A percentile compares a stretch with the other conserved stretches of the same genome.
phyloP scores from a whole-genome alignment of 352 stramenopile species.

The Pythium phragmitis region DNA sequence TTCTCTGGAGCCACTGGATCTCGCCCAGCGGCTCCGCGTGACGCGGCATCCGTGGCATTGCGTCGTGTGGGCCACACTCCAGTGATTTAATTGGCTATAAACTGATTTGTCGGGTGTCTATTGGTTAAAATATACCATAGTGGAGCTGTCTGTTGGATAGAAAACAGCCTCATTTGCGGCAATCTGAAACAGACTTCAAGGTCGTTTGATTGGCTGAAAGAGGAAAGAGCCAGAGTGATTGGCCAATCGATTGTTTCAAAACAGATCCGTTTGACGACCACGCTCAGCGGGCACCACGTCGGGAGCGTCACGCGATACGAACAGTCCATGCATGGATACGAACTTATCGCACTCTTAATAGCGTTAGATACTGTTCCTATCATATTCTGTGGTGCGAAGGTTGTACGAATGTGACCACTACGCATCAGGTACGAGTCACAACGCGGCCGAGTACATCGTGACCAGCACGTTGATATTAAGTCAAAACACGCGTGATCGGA shows the following conservation, averaged over 20 bases:
- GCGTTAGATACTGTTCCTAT: too few species aligned
- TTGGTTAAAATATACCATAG: background rate
- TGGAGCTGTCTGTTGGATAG: background rate
- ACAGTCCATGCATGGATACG: background rate
- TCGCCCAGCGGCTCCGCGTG: background rate
- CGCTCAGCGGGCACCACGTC: background rate
- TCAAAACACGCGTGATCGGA: too few species aligned
- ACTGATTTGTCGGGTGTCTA: background rate
- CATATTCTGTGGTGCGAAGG: too few species aligned
- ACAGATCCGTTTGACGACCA: background rate
- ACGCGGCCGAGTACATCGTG: too few species aligned
- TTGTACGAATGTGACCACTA: too few species aligned
- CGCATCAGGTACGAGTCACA: too few species aligned
- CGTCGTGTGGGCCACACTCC: background rate
- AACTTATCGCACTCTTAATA: too few species aligned
- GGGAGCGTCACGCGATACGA: constrained; percentile 3
- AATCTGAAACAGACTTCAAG: background rate
- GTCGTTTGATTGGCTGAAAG: background rate
- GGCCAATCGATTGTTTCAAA: background rate
- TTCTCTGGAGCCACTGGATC: constrained; percentile 7
- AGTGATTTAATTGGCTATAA: constrained; percentile 3
- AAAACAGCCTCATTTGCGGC: constrained; percentile 1
- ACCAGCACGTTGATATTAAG: too few species aligned
- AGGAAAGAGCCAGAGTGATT: constrained; percentile 1
- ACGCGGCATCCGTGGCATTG: background rate